A percentile compares a stretch with the other conserved stretches of the same genome.
phyloP scores from a whole-genome alignment of 768 basidiomycete species.

The Mycena maculata region DNA sequence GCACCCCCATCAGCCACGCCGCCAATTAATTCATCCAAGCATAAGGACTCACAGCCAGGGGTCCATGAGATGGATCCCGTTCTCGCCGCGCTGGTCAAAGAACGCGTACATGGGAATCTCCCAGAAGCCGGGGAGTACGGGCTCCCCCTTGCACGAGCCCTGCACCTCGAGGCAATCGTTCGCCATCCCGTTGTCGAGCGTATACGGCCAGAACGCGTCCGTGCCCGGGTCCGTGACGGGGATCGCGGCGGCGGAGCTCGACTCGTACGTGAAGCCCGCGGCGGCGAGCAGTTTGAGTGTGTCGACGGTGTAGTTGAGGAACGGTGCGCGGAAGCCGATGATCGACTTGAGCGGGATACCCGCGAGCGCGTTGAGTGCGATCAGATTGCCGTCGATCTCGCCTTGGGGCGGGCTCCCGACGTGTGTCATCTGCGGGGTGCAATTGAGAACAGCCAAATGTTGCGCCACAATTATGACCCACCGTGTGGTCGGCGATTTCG shows the following conservation, averaged over 20 bases:
- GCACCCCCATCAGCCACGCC: neutral
- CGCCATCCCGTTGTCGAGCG: slow-evolving; percentile 81
- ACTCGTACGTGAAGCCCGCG: slow-evolving; percentile 79
- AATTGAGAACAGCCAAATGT: slow-evolving; percentile 47
- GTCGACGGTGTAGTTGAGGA: slow-evolving; percentile 71
- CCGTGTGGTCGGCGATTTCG: slow-evolving; percentile 87
- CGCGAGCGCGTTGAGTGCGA: slow-evolving; percentile 81
- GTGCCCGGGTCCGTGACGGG: slow-evolving; percentile 75
- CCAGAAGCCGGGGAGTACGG: slow-evolving; percentile 83
- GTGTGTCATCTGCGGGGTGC: slow-evolving; percentile 87
- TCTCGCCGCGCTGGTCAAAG: slow-evolving; percentile 69
- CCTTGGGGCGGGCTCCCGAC: slow-evolving; percentile 69
- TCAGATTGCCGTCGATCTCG: slow-evolving; percentile 83
- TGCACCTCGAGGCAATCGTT: slow-evolving; percentile 75
- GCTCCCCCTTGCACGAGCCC: slow-evolving; percentile 74
- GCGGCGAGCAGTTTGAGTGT: slow-evolving; percentile 68
- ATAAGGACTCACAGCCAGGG: slow-evolving; percentile 67
- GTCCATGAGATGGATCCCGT: slow-evolving; percentile 81
- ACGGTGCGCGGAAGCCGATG: slow-evolving; percentile 82
- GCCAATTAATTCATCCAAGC: neutral
- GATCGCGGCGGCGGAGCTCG: slow-evolving; percentile 66
- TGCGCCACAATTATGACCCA: slow-evolving; percentile 41
- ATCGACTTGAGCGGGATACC: slow-evolving; percentile 77
- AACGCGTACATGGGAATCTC: slow-evolving; percentile 87
- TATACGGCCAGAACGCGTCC: slow-evolving; percentile 88